Evolutionary conservation across 1,284 basidiomycete genomes (phyloP), one percentile per base, ranked within the genome.

Genomic region (Sporisorium reilianum): DNA sequence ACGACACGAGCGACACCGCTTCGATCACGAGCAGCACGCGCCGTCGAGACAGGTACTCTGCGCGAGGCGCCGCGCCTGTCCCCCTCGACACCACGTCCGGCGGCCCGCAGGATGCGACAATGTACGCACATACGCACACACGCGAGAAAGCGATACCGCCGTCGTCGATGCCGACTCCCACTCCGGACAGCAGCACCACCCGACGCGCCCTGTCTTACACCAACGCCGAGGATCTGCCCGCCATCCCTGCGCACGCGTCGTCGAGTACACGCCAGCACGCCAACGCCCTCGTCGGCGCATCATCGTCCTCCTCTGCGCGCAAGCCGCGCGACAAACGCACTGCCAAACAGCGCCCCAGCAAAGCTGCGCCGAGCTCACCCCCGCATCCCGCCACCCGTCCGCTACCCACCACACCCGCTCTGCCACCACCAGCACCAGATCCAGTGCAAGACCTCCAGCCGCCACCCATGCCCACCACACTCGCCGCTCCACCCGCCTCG

Each of bases 1-100:
- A 26, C 5, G 59, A 62, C 11, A 44, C 50, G 11, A 46, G 40
- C 22, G 59, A 67, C 10, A 57, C 59, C 14, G 58, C 55, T 0
- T 67, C 64, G 2, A 45, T 62, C 11, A 54, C 64, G 3, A 62
- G 58, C 42, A 62, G 59, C 52, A 54, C 52, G 20, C 57, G 54
- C 12, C 50, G 58, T 45, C 32, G 59, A 25, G 20, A 42, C 10
- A 26, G 45, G n/a, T 67, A 67, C 45, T 67, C 58, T 7, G 48
- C 64, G n/a, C 49, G 41, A 57, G 64, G 64, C 18, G 64, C 64
- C 18, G 49, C 55, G n/a, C n/a, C n/a, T n/a, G n/a, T n/a, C n/a
- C n/a, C n/a, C n/a, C n/a, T n/a, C n/a, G n/a, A n/a, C n/a, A n/a
- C 18, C 49, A 48, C 9, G 36, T 54, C 25, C 34, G 32, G 18